Evolutionary conservation across 164 flowering plant genomes (phyloP), one percentile per base, ranked within the genome.

Genomic region (Chloranthus sessilifolius): DNA sequence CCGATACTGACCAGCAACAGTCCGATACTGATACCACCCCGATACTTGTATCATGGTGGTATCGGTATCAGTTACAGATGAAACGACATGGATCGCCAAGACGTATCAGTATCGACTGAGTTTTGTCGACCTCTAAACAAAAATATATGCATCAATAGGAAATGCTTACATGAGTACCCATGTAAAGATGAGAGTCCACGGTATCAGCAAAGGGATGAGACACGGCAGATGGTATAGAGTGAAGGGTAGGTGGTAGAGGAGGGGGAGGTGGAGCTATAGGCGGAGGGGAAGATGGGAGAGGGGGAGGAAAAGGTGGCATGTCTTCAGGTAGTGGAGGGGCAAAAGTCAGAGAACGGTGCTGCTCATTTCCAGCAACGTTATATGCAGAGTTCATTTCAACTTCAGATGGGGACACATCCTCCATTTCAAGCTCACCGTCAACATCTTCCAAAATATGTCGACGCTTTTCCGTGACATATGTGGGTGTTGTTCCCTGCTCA

Each of bases 341-440:
- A 55, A 62, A 56, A 19, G 79, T 50, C 27, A 60, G 19, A 7
- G 68, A 52, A 43, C 21, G 44, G 25, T 53, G 54, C 54, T 61
- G 72, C 35, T 73, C 77, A 19, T 30, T 55, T 45, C 52, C 66
- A 22, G 45, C 31, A 52, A 47, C 52, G 27, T 53, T 27, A 57
- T 47, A 43, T 24, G 59, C 34, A 46, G 71, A 50, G 48, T 39
- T 66, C 52, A 62, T 56, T 50, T 73, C 85, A 50, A 43, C 72
- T 41, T 79, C 95, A 21, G 75, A 58, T 21, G 95, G 96, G 44
- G 95, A 80, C 41, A 86, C 95, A 69, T 84, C 97, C 51, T 94
- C 99, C 99, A 89, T 94, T 70, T 94, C 99, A 68, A 94, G 97
- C 66, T 94, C 99, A 34, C 95, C 97, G 65, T 94, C 97, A 55